Evolutionary conservation across 225 moss, liverwort and hornwort genomes (phyloP).

Genomic region (Neckera pumila): DNA sequence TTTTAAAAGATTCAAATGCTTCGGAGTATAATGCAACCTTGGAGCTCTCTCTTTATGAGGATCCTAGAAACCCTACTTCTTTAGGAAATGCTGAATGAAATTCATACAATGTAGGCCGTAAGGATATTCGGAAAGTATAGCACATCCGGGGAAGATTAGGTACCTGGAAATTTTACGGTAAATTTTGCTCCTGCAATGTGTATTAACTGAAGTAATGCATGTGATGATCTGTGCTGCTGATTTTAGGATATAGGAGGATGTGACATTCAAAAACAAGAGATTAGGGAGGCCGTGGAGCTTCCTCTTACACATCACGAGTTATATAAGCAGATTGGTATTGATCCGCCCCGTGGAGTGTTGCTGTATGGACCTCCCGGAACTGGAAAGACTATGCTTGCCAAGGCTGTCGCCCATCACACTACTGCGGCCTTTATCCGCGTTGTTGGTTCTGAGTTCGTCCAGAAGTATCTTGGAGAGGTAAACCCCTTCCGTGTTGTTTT

Average conservation of each 20-base stretch:
- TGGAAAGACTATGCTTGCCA: constrained; percentile 92
- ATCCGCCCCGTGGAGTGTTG: constrained; percentile 73
- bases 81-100: background rate
- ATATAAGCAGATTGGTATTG: constrained; percentile 88
- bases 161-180: background rate
- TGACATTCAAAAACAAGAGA: constrained; percentile 91
- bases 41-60: background rate
- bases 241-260: constrained; percentile 89
- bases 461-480: constrained; percentile 94
- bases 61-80: background rate
- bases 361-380: constrained; percentile 88
- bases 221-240: background rate
- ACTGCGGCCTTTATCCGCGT: constrained; percentile 88
- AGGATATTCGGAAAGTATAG: background rate
- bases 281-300: constrained; percentile 33
- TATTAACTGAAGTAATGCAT: background rate
- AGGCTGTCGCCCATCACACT: constrained; percentile 90
- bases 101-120: background rate
- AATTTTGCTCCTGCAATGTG: background rate
- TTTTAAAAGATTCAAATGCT: background rate
- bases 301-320: constrained; percentile 76
- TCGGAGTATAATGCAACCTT: background rate
- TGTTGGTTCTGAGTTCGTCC: constrained; percentile 87
- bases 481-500: background rate
- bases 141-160: background rate